phyloP scores from a whole-genome alignment of 2,329 filamentous ascomycete species.

The Uncinocarpus reesii region DNA sequence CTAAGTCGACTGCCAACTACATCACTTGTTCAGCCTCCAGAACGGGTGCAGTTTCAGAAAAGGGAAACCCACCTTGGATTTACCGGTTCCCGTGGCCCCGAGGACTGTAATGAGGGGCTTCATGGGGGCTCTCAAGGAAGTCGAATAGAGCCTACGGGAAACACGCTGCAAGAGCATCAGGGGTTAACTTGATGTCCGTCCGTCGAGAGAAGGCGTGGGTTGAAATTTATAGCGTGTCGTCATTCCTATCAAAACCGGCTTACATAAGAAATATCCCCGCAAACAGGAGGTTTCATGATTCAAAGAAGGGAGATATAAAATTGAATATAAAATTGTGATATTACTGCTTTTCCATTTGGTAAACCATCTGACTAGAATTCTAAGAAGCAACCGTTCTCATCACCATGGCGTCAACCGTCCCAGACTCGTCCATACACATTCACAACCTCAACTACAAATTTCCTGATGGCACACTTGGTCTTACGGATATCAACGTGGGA shows the following conservation, averaged over 20 bases:
- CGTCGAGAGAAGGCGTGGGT: too few relatives aligned
- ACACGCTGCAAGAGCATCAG: constrained; percentile 1
- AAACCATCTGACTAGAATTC: neutral
- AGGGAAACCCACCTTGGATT: constrained; percentile 60
- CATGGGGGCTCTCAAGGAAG: constrained; percentile 23
- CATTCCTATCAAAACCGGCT: neutral
- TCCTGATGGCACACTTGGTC: constrained; percentile 69
- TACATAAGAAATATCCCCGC: too few relatives aligned
- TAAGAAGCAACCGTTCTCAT: neutral
- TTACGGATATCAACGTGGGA: constrained; percentile 62
- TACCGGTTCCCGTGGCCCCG: constrained; percentile 86
- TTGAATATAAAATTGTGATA: too few relatives aligned
- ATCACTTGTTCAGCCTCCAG: neutral
- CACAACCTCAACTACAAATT: constrained; percentile 77
- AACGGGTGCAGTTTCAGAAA: neutral
- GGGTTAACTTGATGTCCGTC: too few relatives aligned
- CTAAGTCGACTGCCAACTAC: constrained; percentile 82
- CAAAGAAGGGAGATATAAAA: too few relatives aligned
- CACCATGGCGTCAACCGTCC: constrained; percentile 10
- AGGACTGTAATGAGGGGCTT: constrained; percentile 67
- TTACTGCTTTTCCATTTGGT: too few relatives aligned
- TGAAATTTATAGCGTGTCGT: too few relatives aligned
- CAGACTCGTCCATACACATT: constrained; percentile 57
- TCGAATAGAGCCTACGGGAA: constrained; percentile 6
- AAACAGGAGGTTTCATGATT: too few relatives aligned